These are phyloP conservation scores for Skeletonema potamos DNA, from an alignment of 108 stramenopile species.

Conservation along the genomic window DNA sequence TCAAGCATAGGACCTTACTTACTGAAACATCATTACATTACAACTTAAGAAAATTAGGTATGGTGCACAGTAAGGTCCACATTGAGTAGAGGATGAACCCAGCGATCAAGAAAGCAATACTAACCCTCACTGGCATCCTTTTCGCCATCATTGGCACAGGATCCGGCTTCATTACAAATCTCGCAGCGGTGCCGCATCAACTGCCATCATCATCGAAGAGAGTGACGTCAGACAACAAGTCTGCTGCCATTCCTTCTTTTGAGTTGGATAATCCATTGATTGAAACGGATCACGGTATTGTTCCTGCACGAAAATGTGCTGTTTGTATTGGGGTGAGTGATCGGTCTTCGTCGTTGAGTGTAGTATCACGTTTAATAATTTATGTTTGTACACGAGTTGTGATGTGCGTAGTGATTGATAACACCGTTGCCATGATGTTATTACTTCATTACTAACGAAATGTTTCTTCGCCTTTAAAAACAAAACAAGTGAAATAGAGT, in stretches of 20 bases:
- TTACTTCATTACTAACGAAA: not conserved
- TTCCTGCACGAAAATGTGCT: slow-evolving; percentile 12
- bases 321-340: slow-evolving; percentile 14
- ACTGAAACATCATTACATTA: too few species aligned
- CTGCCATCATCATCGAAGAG: not conserved
- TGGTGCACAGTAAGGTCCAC: too few species aligned
- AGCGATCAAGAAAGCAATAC: not conserved
- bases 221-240: not conserved
- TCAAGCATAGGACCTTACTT: too few species aligned
- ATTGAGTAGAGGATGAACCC: not conserved
- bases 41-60: too few species aligned
- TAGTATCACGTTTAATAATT: not conserved
- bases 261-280: slow-evolving; percentile 11
- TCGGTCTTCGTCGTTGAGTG: not conserved
- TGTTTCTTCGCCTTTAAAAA: too few species aligned
- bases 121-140: not conserved
- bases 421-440: not conserved
- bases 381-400: not conserved
- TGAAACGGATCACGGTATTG: slow-evolving; percentile 8
- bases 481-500: slow-evolving; percentile 9
- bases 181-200: slow-evolving; percentile 2
- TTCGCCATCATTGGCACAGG: not conserved
- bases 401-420: not conserved
- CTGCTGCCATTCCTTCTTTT: not conserved
- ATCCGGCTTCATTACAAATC: not conserved